These are phyloP conservation scores for Boletus reticulatus DNA, from an alignment of 768 basidiomycete species.

Conservation along the genomic window DNA sequence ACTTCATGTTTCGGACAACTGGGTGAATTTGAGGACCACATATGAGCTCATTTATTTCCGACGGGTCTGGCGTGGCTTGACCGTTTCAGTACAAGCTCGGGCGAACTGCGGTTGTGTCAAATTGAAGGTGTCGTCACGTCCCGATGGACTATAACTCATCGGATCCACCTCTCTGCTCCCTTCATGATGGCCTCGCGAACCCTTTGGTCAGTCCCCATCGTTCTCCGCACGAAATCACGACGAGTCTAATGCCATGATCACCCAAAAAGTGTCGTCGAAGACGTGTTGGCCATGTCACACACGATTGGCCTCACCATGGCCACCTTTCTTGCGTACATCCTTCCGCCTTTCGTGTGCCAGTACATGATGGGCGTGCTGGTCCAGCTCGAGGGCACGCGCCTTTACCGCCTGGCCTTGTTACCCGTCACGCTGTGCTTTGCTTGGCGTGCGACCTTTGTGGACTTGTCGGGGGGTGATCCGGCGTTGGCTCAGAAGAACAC, in stretches of 20 bases:
- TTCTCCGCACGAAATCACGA: background rate
- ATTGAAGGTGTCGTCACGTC: background rate
- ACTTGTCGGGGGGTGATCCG: conserved; percentile 21
- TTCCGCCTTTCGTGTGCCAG: conserved; percentile 46
- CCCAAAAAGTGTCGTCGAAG: background rate
- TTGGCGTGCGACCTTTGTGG: conserved; percentile 37
- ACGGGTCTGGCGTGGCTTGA: background rate
- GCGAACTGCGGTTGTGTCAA: background rate
- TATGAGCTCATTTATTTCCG: background rate
- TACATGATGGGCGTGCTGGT: conserved; percentile 56
- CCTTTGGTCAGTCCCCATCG: background rate
- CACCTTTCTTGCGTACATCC: conserved; percentile 35
- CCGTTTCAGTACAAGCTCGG: background rate
- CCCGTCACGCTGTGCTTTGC: conserved; percentile 44
- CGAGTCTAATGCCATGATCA: background rate
- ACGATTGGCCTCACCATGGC: conserved; percentile 6
- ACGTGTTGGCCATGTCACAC: conserved; percentile 4
- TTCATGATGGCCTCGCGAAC: background rate
- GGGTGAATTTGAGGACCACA: too few relatives aligned
- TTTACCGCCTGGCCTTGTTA: conserved; percentile 47
- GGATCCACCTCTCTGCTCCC: background rate
- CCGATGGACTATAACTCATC: background rate
- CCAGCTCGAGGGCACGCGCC: conserved; percentile 39
- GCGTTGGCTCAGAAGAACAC: conserved; percentile 13
- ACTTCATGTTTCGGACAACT: too few relatives aligned